These are phyloP conservation scores for Gloeophyllum trabeum DNA, from an alignment of 768 basidiomycete species.

Conservation along the genomic window DNA sequence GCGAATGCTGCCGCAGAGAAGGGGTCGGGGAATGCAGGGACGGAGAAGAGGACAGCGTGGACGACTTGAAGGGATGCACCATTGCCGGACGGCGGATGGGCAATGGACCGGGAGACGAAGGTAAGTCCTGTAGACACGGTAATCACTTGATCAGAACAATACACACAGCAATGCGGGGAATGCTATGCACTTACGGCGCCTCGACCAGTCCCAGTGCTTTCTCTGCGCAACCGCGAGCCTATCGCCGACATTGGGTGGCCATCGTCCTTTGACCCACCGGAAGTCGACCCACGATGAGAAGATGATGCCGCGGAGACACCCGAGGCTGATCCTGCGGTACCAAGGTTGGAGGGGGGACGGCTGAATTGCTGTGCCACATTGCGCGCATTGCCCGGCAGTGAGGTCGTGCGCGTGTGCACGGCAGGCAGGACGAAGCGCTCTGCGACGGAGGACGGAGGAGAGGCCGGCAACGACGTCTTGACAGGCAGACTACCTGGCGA, in stretches of 20 bases:
- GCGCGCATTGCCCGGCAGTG: conserved; percentile 16
- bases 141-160: neutral
- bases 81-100: conserved; percentile 33
- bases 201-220: conserved; percentile 31
- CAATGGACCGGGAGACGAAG: conserved; percentile 25
- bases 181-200: conserved; percentile 16
- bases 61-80: conserved; percentile 38
- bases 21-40: conserved; percentile 37
- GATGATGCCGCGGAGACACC: conserved; percentile 30
- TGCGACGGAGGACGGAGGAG: conserved; percentile 30
- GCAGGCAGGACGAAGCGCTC: conserved; percentile 32
- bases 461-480: conserved; percentile 33
- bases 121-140: conserved; percentile 19
- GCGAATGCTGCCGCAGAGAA: conserved; percentile 34
- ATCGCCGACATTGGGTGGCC: conserved; percentile 16
- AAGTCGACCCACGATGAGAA: conserved; percentile 23
- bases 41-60: conserved; percentile 34
- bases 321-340: conserved; percentile 20
- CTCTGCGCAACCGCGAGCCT: conserved; percentile 36
- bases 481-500: conserved; percentile 28
- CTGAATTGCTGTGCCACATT: conserved; percentile 9
- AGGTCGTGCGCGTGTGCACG: conserved; percentile 22
- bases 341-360: conserved; percentile 21
- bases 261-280: conserved; percentile 26
- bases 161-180: neutral